Evolutionary conservation across 495 filamentous ascomycete species (phyloP).

Genomic region (Poronia punctata): DNA sequence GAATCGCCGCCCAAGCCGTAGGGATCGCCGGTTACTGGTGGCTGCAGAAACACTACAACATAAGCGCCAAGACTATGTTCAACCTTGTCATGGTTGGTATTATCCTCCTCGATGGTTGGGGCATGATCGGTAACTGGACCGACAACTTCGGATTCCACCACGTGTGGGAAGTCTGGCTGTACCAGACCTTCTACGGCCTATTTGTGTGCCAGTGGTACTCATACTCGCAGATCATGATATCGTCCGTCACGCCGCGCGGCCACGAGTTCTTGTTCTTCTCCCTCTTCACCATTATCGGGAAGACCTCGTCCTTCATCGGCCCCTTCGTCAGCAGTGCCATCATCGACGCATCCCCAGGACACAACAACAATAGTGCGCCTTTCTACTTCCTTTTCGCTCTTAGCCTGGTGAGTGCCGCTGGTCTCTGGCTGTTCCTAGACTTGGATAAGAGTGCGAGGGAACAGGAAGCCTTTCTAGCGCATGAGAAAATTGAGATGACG

Average conservation of each 20-base stretch:
- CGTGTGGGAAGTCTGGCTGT: slow-evolving; percentile 57
- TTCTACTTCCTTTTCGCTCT: slow-evolving; percentile 55
- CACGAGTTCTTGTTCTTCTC: slow-evolving; percentile 63
- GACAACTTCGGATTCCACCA: slow-evolving; percentile 55
- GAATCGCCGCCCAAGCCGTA: slow-evolving; percentile 54
- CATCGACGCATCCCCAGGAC: slow-evolving; percentile 49
- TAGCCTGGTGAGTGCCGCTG: slow-evolving; percentile 46
- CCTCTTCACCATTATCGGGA: slow-evolving; percentile 58
- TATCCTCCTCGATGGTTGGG: slow-evolving; percentile 55
- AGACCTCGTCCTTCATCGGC: slow-evolving; percentile 58
- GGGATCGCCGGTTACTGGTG: slow-evolving; percentile 58
- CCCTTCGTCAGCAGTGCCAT: slow-evolving; percentile 59
- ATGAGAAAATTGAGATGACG: slow-evolving; percentile 28
- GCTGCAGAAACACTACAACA: slow-evolving; percentile 44
- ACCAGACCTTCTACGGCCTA: slow-evolving; percentile 58
- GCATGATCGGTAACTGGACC: slow-evolving; percentile 63
- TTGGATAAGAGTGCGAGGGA: slow-evolving; percentile 52
- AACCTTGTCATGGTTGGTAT: slow-evolving; percentile 50
- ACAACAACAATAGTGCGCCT: slow-evolving; percentile 47
- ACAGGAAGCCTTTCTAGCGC: slow-evolving; percentile 45
- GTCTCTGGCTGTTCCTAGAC: slow-evolving; percentile 49
- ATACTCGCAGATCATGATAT: slow-evolving; percentile 63
- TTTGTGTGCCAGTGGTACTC: slow-evolving; percentile 65
- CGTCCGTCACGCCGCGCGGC: slow-evolving; percentile 56
- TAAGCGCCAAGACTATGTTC: slow-evolving; percentile 58